Evolutionary conservation across 106 monocot species (phyloP), one percentile per base, ranked within the genome.

Genomic region (Agapanthus africanus): DNA sequence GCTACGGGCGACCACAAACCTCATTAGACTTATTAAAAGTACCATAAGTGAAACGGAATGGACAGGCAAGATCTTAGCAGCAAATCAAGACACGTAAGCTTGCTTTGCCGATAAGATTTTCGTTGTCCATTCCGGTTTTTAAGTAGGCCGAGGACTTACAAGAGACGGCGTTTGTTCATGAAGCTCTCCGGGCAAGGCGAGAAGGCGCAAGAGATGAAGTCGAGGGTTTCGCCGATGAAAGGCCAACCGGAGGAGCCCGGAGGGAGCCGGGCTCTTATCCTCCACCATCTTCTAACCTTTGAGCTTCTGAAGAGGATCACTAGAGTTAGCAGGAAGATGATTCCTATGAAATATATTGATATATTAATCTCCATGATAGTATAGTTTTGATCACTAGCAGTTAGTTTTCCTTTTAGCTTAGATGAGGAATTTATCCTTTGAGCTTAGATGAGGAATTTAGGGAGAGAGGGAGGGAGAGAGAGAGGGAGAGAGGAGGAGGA

Each of bases 181-280:
- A 99, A 99, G 66, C 68, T 68, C 62, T 93, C 99, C 0, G 99
- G 99, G 4, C 77, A 75, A 4, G 85, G 59, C 10, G 99, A 87
- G 74, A 85, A 90, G 31, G 93, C 87, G 47, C 74, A 81, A 30
- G 92, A 87, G 34, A 99, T 70, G 85, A 99, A 99, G 30, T 99
- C 81, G 42, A 93, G 82, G 1, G 99, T 99, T 63, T 99, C 99
- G 11, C 99, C 99, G 28, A 99, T 34, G 68, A 93, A 28, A 3
- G 99, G 93, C 87, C 87, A 90, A 1, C 99, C 99, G 50, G 76
- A 69, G 68, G 81, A 70, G 14, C 99, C 99, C 0, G 31, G 37
- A 31, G 99, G 99, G 63, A 99, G 79, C 7, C 4, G 16, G 49
- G 33, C 11, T 7, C 31, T 18, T 4, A 50, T 11, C 19, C 25